phyloP scores from a whole-genome alignment of 495 filamentous ascomycete genomes.

The Tuber melanosporum region DNA sequence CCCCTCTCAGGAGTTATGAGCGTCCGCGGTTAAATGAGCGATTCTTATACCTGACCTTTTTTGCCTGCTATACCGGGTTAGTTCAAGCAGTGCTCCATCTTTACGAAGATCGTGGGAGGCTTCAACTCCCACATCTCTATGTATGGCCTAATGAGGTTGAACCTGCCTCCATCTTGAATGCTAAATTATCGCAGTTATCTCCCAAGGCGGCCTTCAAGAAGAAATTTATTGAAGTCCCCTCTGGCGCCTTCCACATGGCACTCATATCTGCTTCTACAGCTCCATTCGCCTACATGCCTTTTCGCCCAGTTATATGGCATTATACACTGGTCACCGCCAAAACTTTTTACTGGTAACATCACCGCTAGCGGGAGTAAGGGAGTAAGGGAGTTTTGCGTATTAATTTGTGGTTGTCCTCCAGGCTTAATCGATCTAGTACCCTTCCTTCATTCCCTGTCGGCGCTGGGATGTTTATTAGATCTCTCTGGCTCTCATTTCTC shows the following conservation, averaged over 20 bases:
- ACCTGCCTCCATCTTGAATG: constrained; percentile 42
- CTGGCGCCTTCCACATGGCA: constrained; percentile 44
- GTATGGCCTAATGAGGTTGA: constrained; percentile 37
- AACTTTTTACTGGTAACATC: constrained; percentile 51
- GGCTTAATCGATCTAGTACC: constrained; percentile 62
- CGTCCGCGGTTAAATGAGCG: constrained; percentile 79
- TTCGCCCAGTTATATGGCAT: constrained; percentile 61
- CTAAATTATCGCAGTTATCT: constrained; percentile 38
- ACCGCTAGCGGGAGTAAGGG: background rate
- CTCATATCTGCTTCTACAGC: constrained; percentile 47
- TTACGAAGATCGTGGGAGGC: constrained; percentile 63
- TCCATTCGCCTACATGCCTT: constrained; percentile 57
- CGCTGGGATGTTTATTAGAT: constrained; percentile 53
- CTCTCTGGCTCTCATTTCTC: constrained; percentile 58
- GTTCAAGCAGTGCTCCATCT: constrained; percentile 65
- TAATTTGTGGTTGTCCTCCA: constrained; percentile 30
- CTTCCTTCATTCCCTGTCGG: constrained; percentile 56
- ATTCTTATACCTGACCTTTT: constrained; percentile 69
- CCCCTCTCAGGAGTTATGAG: constrained; percentile 50
- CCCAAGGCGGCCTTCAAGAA: constrained; percentile 40
- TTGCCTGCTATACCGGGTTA: constrained; percentile 61
- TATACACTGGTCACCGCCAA: constrained; percentile 62
- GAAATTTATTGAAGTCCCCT: constrained; percentile 41
- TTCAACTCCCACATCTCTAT: constrained; percentile 49
- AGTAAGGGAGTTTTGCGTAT: background rate